These are phyloP conservation scores for Verruconis gallopava DNA, from an alignment of 2,329 filamentous ascomycete genomes.

Conservation along the genomic window DNA sequence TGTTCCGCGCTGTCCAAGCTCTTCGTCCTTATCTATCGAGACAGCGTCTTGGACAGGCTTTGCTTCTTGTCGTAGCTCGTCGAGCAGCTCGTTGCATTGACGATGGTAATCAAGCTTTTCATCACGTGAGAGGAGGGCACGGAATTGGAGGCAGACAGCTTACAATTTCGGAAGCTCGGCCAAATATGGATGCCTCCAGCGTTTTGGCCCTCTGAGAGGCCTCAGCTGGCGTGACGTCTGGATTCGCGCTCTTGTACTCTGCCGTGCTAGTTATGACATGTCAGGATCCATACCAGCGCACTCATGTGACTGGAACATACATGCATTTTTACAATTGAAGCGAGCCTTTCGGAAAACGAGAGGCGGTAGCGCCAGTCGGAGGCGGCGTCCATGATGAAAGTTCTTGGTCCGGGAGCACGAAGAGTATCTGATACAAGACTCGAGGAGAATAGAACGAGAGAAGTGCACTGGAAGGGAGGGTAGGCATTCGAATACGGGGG, in stretches of 20 bases:
- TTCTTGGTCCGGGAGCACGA: no score
- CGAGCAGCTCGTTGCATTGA: constrained; percentile 13
- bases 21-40: background rate
- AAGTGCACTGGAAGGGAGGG: no score
- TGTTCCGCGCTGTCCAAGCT: background rate
- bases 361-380: constrained; percentile 31
- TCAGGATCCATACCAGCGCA: no score
- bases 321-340: constrained; percentile 35
- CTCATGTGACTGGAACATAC: constrained; percentile 17
- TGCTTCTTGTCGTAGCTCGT: constrained; percentile 33
- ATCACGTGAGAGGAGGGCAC: background rate
- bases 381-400: no score
- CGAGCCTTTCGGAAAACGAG: constrained; percentile 33
- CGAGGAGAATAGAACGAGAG: no score
- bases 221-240: constrained; percentile 32
- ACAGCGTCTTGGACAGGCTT: background rate
- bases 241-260: constrained; percentile 34
- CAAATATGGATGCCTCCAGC: constrained; percentile 6
- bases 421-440: no score
- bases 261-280: constrained; percentile 34
- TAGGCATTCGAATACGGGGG: no score
- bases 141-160: background rate
- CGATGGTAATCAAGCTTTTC: constrained; percentile 21
- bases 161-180: background rate
- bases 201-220: constrained; percentile 18